These are phyloP conservation scores for Pythium aphanidermatum DNA, from an alignment of 352 stramenopile genomes.

Conservation along the genomic window DNA sequence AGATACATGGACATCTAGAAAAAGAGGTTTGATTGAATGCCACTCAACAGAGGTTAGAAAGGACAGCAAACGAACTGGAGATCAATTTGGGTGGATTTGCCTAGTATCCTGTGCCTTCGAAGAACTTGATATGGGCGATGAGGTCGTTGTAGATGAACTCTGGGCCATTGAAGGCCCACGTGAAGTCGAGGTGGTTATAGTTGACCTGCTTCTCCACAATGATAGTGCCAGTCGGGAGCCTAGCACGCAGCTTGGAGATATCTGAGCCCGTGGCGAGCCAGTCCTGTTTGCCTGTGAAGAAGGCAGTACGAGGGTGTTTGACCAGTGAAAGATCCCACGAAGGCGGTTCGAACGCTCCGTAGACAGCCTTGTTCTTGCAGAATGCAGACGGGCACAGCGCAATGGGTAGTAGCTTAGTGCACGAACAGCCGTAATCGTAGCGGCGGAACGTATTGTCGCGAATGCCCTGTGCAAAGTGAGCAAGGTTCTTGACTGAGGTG, in stretches of 20 bases:
- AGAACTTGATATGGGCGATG: conserved; percentile 45
- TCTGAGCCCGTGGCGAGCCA: conserved; percentile 42
- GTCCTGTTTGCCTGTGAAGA: conserved; percentile 47
- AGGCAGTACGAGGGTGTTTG: conserved; percentile 40
- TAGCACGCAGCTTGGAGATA: conserved; percentile 35
- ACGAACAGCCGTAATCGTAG: conserved; percentile 61
- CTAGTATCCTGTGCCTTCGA: conserved; percentile 45
- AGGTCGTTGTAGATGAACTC: conserved; percentile 52
- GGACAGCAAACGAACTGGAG: too few relatives aligned
- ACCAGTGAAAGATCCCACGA: conserved; percentile 35
- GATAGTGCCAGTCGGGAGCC: conserved; percentile 39
- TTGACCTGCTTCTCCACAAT: conserved; percentile 36
- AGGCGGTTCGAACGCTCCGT: conserved; percentile 34
- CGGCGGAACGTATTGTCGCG: conserved; percentile 47
- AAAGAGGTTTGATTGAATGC: too few relatives aligned
- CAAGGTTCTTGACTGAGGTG: conserved; percentile 62
- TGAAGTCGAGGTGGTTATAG: conserved; percentile 72
- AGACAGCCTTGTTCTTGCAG: conserved; percentile 54
- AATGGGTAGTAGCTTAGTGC: conserved; percentile 26
- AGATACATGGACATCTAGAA: too few relatives aligned
- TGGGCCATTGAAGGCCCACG: conserved; percentile 52
- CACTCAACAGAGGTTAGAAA: too few relatives aligned
- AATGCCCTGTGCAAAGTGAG: conserved; percentile 54
- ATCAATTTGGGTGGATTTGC: neutral
- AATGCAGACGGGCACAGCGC: conserved; percentile 32